Evolutionary conservation across 2,329 filamentous ascomycete species (phyloP), one percentile per base, ranked within the genome.

Genomic region (Fusarium agapanthi): DNA sequence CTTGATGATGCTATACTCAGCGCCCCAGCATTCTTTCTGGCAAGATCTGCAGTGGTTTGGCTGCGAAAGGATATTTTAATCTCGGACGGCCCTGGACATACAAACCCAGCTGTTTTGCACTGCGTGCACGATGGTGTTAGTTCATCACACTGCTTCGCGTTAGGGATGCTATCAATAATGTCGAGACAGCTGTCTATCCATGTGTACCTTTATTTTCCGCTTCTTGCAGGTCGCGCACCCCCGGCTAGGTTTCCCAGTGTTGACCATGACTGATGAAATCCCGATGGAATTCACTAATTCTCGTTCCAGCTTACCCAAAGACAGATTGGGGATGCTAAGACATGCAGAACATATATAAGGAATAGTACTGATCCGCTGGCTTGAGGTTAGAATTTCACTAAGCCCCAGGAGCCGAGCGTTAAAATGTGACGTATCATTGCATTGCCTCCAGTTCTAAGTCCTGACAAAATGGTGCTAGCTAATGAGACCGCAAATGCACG

Each of bases 211-310:
- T 8, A 75, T 66, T 28, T 75, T 76, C 7, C 74, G 30, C 24
- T 68, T 63, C 54, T 72, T 76, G 18, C 74, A 76, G 2, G 65
- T 69, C 16, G 74, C 55, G 30, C 74, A 76, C 14, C 53, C 74
- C 30, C 64, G 65, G 8, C 74, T 76, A 13, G 72, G 74, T 20
- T 63, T 73, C 15, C 74, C 74, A 6, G 72, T 58, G 38, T 74
- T 74, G 10, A 63, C 72, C 71, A 74, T 75, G 11, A 3, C n/a
- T 34, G 4, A 14, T 18, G 18, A n/a, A 12, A 34, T 1, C 0
- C 20, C 8, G 1, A 34, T 11, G 4, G 8, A 18, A n/a, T 45
- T 6, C 22, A 10, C 10, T 4, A 35, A 26, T 18, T 4, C 18
- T 22, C 10, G 13, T 34, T 34, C 3, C 18, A 14, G 22, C 15